phyloP scores from a whole-genome alignment of 2,329 filamentous ascomycete species.

The Sporothrix schenckii region DNA sequence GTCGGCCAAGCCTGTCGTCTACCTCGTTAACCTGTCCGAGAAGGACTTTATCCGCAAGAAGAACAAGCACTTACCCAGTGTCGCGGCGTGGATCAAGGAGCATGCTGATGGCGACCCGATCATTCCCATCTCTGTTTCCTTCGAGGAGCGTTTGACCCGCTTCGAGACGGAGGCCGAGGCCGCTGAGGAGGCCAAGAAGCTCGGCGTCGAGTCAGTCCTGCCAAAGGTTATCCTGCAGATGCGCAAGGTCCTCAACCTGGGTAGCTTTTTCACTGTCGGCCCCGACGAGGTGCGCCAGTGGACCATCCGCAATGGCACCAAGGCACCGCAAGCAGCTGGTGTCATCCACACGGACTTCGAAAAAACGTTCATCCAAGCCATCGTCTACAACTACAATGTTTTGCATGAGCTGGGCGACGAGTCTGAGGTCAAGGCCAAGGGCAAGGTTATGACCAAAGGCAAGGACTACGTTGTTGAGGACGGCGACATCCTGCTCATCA shows the following conservation, averaged over 20 bases:
- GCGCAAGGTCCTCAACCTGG: conserved; percentile 86
- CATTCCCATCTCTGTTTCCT: conserved; percentile 88
- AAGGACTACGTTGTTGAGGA: conserved; percentile 94
- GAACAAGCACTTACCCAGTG: conserved; percentile 96
- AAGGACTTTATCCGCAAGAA: conserved; percentile 97
- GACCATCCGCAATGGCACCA: conserved; percentile 94
- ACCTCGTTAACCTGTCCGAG: conserved; percentile 95
- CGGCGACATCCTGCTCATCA: conserved; percentile 82
- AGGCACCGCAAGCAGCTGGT: conserved; percentile 96
- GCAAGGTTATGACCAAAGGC: conserved; percentile 97
- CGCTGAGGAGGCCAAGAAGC: conserved; percentile 82
- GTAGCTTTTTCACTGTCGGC: conserved; percentile 96
- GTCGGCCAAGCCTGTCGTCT: conserved; percentile 95
- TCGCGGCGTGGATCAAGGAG: conserved; percentile 94
- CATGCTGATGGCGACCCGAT: conserved; percentile 85
- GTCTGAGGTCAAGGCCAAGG: conserved; percentile 80
- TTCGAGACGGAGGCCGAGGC: conserved; percentile 78
- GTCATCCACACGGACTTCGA: conserved; percentile 99
- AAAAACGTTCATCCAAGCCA: conserved; percentile 97
- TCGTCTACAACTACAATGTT: conserved; percentile 85
- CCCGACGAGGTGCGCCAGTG: conserved; percentile 96
- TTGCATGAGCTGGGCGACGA: conserved; percentile 90
- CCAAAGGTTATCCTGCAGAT: conserved; percentile 92
- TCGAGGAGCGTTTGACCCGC: conserved; percentile 86
- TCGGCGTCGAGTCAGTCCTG: conserved; percentile 83